These are phyloP conservation scores for Diplodia mutila DNA, from an alignment of 2,329 filamentous ascomycete species.

Conservation along the genomic window DNA sequence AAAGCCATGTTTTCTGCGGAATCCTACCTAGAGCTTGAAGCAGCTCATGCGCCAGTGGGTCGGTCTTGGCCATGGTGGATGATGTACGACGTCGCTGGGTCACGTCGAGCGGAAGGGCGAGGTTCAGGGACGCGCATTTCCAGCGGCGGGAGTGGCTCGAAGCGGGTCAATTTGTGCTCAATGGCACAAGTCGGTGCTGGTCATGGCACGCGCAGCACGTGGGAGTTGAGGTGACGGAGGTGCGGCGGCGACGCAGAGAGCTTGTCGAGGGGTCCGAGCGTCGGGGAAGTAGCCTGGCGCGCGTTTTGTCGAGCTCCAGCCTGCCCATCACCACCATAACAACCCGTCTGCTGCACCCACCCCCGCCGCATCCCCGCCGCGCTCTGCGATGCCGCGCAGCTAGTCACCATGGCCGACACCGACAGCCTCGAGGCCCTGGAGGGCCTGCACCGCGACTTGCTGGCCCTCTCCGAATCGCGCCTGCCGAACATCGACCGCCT, in stretches of 20 bases:
- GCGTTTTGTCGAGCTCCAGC: slow-evolving; percentile 16
- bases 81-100: neutral
- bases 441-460: slow-evolving; percentile 82
- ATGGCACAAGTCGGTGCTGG: neutral
- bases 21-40: neutral
- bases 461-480: slow-evolving; percentile 72
- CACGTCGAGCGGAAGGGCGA: neutral
- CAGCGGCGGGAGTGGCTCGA: neutral
- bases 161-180: neutral
- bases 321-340: slow-evolving; percentile 17
- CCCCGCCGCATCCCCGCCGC: slow-evolving; percentile 1
- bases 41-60: neutral
- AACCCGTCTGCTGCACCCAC: slow-evolving; percentile 4
- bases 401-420: slow-evolving; percentile 67
- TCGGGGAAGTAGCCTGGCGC: too few relatives aligned
- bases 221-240: slow-evolving; percentile 16
- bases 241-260: slow-evolving; percentile 14
- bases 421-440: slow-evolving; percentile 77
- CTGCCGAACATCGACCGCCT: slow-evolving; percentile 72
- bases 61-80: neutral
- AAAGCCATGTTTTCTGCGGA: too few relatives aligned
- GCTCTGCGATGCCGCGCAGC: slow-evolving; percentile 21
- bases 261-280: slow-evolving; percentile 3
- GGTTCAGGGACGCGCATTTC: neutral
- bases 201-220: neutral